Evolutionary conservation across 73 alveolate species (phyloP).

Genomic region (Uronychia setigera): DNA sequence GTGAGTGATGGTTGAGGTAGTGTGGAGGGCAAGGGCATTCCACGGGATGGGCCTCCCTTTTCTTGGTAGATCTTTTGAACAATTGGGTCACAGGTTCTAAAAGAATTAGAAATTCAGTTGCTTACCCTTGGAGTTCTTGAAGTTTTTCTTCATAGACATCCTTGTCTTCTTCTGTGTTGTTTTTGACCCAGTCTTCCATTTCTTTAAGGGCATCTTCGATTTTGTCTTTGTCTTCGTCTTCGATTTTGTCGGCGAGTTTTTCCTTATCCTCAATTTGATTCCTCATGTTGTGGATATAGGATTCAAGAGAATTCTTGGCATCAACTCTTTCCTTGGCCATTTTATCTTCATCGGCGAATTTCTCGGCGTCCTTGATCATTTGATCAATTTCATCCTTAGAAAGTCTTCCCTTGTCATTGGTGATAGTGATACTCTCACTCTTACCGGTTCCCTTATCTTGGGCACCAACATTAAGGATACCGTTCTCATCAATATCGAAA

Average conservation of each 20-base stretch:
- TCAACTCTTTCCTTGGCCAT: slow-evolving; percentile 92
- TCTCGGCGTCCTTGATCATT: slow-evolving; percentile 93
- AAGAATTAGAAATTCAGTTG: slow-evolving; percentile 29
- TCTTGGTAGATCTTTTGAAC: slow-evolving; percentile 86
- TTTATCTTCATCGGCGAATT: slow-evolving; percentile 95
- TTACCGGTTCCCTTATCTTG: slow-evolving; percentile 92
- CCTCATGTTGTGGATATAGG: slow-evolving; percentile 90
- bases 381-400: slow-evolving; percentile 93
- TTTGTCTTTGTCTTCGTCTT: slow-evolving; percentile 73
- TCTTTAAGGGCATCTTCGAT: slow-evolving; percentile 86
- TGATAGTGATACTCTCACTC: slow-evolving; percentile 92
- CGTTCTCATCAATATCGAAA: slow-evolving; percentile 93
- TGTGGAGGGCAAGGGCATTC: no score
- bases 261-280: slow-evolving; percentile 92
- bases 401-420: slow-evolving; percentile 97
- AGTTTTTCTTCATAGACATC: slow-evolving; percentile 86
- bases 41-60: slow-evolving; percentile 80
- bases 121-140: slow-evolving; percentile 80
- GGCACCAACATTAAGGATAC: slow-evolving; percentile 89
- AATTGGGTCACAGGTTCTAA: slow-evolving; percentile 96
- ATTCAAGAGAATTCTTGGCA: slow-evolving; percentile 94
- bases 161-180: slow-evolving; percentile 85
- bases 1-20: no score
- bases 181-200: slow-evolving; percentile 83
- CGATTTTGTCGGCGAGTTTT: slow-evolving; percentile 75